These are phyloP conservation scores for Magnusiomyces paraingens DNA, from an alignment of 1,139 yeast genomes.

Conservation along the genomic window DNA sequence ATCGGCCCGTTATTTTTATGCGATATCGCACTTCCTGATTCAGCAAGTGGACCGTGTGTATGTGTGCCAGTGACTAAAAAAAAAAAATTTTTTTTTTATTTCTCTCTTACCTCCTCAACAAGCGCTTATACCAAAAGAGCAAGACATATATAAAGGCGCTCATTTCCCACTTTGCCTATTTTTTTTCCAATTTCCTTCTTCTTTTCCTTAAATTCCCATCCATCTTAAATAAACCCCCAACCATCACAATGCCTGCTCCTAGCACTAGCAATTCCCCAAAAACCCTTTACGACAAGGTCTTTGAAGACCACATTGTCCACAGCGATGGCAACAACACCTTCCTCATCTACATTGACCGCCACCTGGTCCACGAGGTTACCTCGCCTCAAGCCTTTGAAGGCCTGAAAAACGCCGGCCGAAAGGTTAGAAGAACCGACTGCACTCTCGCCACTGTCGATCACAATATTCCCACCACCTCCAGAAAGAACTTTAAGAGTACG, in stretches of 20 bases:
- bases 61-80: no score
- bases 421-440: slow-evolving; percentile 87
- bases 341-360: slow-evolving; percentile 88
- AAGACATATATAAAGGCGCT: no score
- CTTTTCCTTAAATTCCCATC: neutral
- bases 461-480: slow-evolving; percentile 88
- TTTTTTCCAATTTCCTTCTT: neutral
- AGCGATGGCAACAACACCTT: slow-evolving; percentile 81
- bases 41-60: no score
- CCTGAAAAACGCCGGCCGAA: slow-evolving; percentile 74
- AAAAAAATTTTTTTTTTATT: no score
- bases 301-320: slow-evolving; percentile 88
- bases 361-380: slow-evolving; percentile 94
- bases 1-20: no score
- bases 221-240: neutral
- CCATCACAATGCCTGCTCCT: slow-evolving; percentile 20
- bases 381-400: slow-evolving; percentile 99
- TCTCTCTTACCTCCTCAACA: no score
- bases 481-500: slow-evolving; percentile 66
- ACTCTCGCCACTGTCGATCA: slow-evolving; percentile 97
- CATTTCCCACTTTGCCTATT: neutral
- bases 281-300: slow-evolving; percentile 93
- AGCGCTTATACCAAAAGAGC: no score
- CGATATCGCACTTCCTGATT: no score
- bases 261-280: slow-evolving; percentile 22